Conservation (phyloP, 768 basidiomycete species). For the Stropharia rugosoannulata region DNA sequence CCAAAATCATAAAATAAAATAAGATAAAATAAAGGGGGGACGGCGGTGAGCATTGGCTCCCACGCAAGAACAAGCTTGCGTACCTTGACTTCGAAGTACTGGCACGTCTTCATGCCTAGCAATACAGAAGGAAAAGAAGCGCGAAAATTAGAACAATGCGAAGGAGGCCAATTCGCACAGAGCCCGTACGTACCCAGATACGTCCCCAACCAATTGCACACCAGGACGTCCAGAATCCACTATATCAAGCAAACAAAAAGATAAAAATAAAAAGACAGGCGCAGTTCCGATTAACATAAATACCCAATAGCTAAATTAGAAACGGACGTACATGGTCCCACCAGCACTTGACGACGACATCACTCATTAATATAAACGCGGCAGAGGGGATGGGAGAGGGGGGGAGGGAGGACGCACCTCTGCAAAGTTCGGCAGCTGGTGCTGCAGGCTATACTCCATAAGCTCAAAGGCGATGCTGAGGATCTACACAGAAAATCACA, state of each 20-base stretch:
- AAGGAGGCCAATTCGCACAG: conserved; percentile 9
- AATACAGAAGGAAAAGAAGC: background rate
- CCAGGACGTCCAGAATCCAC: conserved; percentile 86
- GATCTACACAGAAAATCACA: conserved; percentile 46
- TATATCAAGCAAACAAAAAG: conserved; percentile 23
- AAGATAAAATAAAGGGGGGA: too few relatives aligned
- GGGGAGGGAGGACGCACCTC: conserved; percentile 54
- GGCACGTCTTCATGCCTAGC: conserved; percentile 82
- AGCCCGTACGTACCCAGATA: conserved; percentile 57
- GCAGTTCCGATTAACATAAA: background rate
- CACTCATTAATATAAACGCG: conserved; percentile 4
- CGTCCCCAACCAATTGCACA: conserved; percentile 89
- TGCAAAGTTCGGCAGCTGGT: conserved; percentile 85
- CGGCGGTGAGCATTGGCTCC: too few relatives aligned
- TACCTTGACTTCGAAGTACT: conserved; percentile 87
- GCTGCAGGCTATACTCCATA: conserved; percentile 85
- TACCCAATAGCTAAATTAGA: conserved; percentile 7
- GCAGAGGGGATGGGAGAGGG: background rate
- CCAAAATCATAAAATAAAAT: too few relatives aligned
- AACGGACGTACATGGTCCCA: conserved; percentile 79
- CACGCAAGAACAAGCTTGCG: conserved; percentile 9
- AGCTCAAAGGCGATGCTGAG: conserved; percentile 86
- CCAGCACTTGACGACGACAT: conserved; percentile 63
- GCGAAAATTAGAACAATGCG: conserved; percentile 1
- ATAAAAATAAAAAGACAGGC: too few relatives aligned